These are phyloP conservation scores for Bombardia bombarda DNA, from an alignment of 495 filamentous ascomycete genomes.

Conservation along the genomic window DNA sequence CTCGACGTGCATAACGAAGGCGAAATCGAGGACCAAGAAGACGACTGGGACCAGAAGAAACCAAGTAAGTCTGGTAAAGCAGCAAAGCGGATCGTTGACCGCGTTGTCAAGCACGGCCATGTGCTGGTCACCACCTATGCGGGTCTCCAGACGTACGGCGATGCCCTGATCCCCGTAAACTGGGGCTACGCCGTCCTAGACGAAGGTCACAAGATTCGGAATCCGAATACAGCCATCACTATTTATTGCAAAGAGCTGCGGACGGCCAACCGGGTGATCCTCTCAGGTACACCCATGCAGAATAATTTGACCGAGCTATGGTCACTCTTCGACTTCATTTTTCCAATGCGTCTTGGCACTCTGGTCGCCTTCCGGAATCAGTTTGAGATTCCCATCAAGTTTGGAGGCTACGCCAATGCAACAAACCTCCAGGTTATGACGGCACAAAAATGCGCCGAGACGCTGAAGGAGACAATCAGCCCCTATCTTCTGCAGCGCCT, in stretches of 20 bases:
- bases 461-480: conserved; percentile 82
- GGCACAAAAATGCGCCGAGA: conserved; percentile 81
- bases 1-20: conserved; percentile 66
- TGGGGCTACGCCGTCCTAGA: conserved; percentile 95
- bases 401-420: conserved; percentile 89
- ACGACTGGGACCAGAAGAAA: conserved; percentile 31
- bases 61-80: conserved; percentile 45
- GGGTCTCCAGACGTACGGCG: conserved; percentile 78
- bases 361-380: conserved; percentile 80
- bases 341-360: conserved; percentile 88
- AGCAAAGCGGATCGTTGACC: conserved; percentile 69
- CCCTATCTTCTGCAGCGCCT: conserved; percentile 89
- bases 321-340: conserved; percentile 97
- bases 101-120: conserved; percentile 80
- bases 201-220: conserved; percentile 96
- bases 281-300: conserved; percentile 95
- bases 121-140: conserved; percentile 92
- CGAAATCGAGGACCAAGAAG: conserved; percentile 59
- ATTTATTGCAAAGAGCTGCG: conserved; percentile 86
- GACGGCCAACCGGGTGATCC: conserved; percentile 81
- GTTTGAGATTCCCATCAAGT: conserved; percentile 86
- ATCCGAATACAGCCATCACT: conserved; percentile 86
- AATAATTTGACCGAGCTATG: conserved; percentile 98
- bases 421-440: conserved; percentile 88
- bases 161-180: conserved; percentile 66